Conservation (phyloP, 2,329 filamentous ascomycete genomes). For the Colletotrichum sp. region DNA sequence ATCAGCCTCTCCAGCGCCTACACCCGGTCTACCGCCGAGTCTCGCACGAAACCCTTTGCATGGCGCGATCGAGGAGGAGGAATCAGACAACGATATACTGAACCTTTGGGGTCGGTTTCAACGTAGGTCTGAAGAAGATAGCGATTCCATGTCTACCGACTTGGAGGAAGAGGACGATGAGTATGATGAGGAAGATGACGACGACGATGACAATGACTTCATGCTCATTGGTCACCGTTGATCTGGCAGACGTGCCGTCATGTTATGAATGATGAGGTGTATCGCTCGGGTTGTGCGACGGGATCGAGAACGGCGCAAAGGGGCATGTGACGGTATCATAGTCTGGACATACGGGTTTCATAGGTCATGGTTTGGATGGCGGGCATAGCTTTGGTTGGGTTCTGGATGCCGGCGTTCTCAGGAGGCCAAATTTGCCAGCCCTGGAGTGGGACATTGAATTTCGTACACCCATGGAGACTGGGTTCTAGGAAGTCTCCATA, state of each 20-base stretch:
- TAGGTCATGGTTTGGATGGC: not conserved
- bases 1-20: constrained; percentile 12
- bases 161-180: constrained; percentile 46
- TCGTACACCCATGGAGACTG: not conserved
- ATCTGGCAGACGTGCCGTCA: constrained; percentile 10
- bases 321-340: not conserved
- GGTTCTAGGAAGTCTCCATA: constrained; percentile 6
- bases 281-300: not conserved
- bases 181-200: constrained; percentile 49
- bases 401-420: constrained; percentile 1
- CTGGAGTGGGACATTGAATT: not conserved
- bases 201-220: constrained; percentile 57
- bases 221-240: constrained; percentile 55
- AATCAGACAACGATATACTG: constrained; percentile 52
- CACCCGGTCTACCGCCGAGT: not conserved
- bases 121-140: constrained; percentile 49
- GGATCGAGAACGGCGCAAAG: constrained; percentile 2
- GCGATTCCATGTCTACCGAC: constrained; percentile 38
- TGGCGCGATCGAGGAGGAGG: constrained; percentile 40
- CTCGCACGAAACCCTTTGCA: constrained; percentile 14
- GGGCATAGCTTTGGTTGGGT: not conserved
- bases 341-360: constrained; percentile 14
- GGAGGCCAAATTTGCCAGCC: not conserved
- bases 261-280: not conserved
- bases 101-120: constrained; percentile 56